A percentile compares a stretch with the other conserved stretches of the same genome.
Conservation (phyloP, 2,329 filamentous ascomycete genomes). For the Dichotomopilus funicola region DNA sequence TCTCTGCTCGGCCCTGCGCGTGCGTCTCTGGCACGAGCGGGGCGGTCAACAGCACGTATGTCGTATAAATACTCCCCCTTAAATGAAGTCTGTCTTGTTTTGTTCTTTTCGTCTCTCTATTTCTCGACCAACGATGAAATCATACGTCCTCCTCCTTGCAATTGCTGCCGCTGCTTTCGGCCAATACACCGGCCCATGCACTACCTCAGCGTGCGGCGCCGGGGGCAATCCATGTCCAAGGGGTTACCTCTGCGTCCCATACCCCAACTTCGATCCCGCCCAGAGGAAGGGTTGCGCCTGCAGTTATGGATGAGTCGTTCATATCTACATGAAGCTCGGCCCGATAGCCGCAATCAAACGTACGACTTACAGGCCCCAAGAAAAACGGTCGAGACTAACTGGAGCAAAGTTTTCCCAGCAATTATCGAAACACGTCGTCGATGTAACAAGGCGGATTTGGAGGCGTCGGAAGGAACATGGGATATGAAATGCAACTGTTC, state of each 20-base stretch:
- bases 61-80: background rate
- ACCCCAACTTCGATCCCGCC: constrained; percentile 17
- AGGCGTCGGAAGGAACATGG: too few species aligned
- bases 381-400: too few species aligned
- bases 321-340: background rate
- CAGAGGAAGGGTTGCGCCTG: constrained; percentile 20
- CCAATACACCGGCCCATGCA: constrained; percentile 22
- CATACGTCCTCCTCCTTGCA: constrained; percentile 6
- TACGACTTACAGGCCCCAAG: too few species aligned
- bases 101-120: too few species aligned
- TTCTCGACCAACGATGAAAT: background rate
- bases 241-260: constrained; percentile 22
- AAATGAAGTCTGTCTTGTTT: too few species aligned
- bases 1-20: background rate
- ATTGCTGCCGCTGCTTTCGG: constrained; percentile 8
- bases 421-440: too few species aligned
- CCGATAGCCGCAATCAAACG: too few species aligned
- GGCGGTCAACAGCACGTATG: background rate
- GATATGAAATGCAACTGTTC: too few species aligned
- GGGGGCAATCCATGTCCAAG: constrained; percentile 15
- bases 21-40: background rate
- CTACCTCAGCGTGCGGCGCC: constrained; percentile 14
- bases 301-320: constrained; percentile 11
- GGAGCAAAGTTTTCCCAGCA: too few species aligned
- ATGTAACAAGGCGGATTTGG: too few species aligned